These are phyloP conservation scores for Rutstroemia sydowiana DNA, from an alignment of 2,329 filamentous ascomycete genomes.

Conservation along the genomic window DNA sequence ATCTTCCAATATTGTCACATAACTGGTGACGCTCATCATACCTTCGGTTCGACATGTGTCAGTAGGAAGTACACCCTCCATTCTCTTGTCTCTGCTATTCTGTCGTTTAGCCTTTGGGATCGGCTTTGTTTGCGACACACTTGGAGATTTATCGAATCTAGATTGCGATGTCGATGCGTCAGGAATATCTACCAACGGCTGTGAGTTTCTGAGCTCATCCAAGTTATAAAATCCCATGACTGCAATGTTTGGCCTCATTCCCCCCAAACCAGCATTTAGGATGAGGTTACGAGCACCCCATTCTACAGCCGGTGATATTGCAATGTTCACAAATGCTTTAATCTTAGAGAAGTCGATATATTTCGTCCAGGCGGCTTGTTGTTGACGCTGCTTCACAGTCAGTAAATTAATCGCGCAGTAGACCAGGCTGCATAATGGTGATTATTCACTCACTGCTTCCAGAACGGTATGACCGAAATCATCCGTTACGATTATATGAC, in stretches of 20 bases:
- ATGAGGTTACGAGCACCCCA: slow-evolving; percentile 83
- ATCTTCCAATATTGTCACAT: slow-evolving; percentile 78
- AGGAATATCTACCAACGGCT: slow-evolving; percentile 49
- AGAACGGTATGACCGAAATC: slow-evolving; percentile 73
- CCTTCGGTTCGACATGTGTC: slow-evolving; percentile 61
- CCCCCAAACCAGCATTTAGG: slow-evolving; percentile 71
- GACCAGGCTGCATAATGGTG: background rate
- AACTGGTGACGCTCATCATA: slow-evolving; percentile 63
- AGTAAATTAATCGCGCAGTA: background rate
- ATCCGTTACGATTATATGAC: slow-evolving; percentile 79
- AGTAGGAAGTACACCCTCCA: slow-evolving; percentile 57
- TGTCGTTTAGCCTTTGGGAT: slow-evolving; percentile 32
- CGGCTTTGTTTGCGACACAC: too few relatives aligned
- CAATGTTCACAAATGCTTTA: slow-evolving; percentile 83
- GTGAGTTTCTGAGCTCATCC: slow-evolving; percentile 61
- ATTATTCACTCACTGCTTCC: slow-evolving; percentile 46
- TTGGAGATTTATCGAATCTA: background rate
- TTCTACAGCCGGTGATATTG: slow-evolving; percentile 72
- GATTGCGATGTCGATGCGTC: slow-evolving; percentile 35
- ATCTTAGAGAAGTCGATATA: slow-evolving; percentile 82
- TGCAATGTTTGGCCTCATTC: slow-evolving; percentile 85
- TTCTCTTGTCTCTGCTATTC: slow-evolving; percentile 47
- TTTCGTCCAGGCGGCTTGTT: slow-evolving; percentile 72
- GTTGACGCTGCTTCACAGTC: slow-evolving; percentile 42
- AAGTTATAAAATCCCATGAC: slow-evolving; percentile 75